Evolutionary conservation across 305 asterid species (phyloP), one percentile per base, ranked within the genome.

Genomic region (Fraxinus albicans): DNA sequence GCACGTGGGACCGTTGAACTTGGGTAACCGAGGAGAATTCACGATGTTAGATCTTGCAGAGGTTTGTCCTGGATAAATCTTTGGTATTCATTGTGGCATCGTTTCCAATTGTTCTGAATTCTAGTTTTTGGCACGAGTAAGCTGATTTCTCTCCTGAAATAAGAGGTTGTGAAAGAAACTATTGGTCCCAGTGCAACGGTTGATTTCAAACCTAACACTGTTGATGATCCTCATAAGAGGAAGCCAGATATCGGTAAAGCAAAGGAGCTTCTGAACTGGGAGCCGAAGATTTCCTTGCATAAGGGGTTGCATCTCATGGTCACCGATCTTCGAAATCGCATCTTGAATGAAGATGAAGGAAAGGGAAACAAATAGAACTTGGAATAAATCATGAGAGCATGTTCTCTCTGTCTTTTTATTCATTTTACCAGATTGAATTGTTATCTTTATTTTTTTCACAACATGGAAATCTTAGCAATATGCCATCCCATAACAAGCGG

Each of bases 291-390:
- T 65, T 85, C 98, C 23, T 89, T 96, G 77, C 84, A 89, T 35
- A 97, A 93, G 44, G 99, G 99, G 38, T 88, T 96, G 87, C 98
- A 98, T n/a, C 90, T 89, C 79, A 96, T 96, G 99, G 97, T 92
- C 35, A 84, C 80, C 27, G 98, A 96, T 86, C 94, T 96, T 74
- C 87, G 93, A 82, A 91, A 93, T 83, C 97, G 98, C 88, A 96
- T 96, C 86, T 88, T 94, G 91, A 96, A 96, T 40, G 98, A 93
- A 90, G 98, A 96, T 67, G 99, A 96, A 91, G 97, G 97, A 21
- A 96, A 91, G 88, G 98, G 95, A 83, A 90, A 87, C 89, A 50
- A 87, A 87, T 91, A 88, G 84, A 77, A 36, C 0, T 73, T 19
- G 6, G 47, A 84, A 78, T 38, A 81, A 29, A 72, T 72, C 33